Evolutionary conservation across 2,329 filamentous ascomycete species (phyloP), one percentile per base, ranked within the genome.

Genomic region (Calonectria pseudoreteaudii): DNA sequence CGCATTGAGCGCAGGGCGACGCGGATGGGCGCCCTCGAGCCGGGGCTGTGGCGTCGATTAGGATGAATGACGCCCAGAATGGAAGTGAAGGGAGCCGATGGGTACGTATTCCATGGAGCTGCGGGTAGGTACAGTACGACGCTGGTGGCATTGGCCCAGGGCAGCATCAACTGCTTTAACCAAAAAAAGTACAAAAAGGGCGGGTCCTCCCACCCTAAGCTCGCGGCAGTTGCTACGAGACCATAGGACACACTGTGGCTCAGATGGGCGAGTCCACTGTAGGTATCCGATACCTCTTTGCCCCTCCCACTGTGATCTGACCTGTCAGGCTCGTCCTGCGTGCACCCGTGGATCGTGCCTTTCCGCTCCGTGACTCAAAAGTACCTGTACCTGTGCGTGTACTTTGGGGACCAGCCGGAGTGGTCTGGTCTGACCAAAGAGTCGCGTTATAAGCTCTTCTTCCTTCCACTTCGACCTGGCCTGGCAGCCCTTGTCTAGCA

Each of bases 121-220:
- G 34, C 56, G 56, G 56, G 56, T 34, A 41, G 20, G 36, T 26
- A 26, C 34, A 41, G 36, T 18, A 23, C 44, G 44, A 47, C 44
- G 44, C 44, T 47, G 44, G 44, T 47, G 34, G 34, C 28, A 47
- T n/a, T 28, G 49, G 16, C 36, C 41, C 58, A 41, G 44, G 41
- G 60, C 38, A 70, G 53, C 26, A 47, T 64, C 56, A 62, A 28
- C 36, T 26, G 49, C 50, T 62, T 71, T 53, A 69, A 41, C 58
- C 70, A 66, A 70, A 70, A 79, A 79, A 79, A 80, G 79, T 82
- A 82, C 80, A 82, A 81, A 82, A 82, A 80, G 80, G 80, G 79
- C 78, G 79, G 80, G 80, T 77, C 75, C 73, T 80, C 80, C 80
- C 80, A 77, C 80, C 56, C 74, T 76, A 73, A 74, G 73, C 74